Percentiles rank a stretch among this genome's conserved stretches.
Evolutionary conservation across 164 flowering plant genomes (phyloP).

Genomic region (Amborella trichopoda): DNA sequence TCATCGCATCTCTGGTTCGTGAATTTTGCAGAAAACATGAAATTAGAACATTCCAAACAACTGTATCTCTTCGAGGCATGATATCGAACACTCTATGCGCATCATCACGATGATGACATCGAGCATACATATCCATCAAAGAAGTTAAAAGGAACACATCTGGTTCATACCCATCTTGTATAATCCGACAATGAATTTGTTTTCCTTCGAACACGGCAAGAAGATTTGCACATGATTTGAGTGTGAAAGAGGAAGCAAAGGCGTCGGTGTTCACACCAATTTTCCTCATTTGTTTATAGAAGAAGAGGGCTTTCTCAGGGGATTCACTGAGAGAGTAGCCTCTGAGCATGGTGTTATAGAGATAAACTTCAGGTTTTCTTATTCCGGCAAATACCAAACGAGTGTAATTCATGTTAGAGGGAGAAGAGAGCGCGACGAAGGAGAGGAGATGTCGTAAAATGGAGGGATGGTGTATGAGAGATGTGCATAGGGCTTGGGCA

Average conservation of each 20-base stretch:
- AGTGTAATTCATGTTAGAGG: slow-evolving; percentile 22
- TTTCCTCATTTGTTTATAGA: slow-evolving; percentile 34
- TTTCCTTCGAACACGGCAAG: slow-evolving; percentile 20
- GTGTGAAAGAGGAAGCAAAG: slow-evolving; percentile 30
- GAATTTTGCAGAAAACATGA: slow-evolving; percentile 39
- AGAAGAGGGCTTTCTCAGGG: slow-evolving; percentile 27
- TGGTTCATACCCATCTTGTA: slow-evolving; percentile 34
- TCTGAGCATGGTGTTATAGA: slow-evolving; percentile 43
- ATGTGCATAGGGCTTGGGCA: slow-evolving; percentile 35
- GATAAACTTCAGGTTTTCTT: slow-evolving; percentile 17
- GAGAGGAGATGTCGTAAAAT: slow-evolving; percentile 31
- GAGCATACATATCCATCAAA: slow-evolving; percentile 57
- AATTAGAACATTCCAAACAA: slow-evolving; percentile 67
- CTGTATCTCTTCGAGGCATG: slow-evolving; percentile 40
- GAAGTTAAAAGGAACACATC: slow-evolving; percentile 48
- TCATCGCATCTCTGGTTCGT: slow-evolving; percentile 40
- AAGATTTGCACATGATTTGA: slow-evolving; percentile 33
- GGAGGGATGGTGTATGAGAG: slow-evolving; percentile 23
- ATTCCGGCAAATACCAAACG: slow-evolving; percentile 30
- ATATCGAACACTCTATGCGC: slow-evolving; percentile 62
- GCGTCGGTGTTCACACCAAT: slow-evolving; percentile 28
- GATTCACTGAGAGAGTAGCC: slow-evolving; percentile 30
- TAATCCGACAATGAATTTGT: slow-evolving; percentile 48
- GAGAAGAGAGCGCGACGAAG: slow-evolving; percentile 14
- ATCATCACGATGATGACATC: slow-evolving; percentile 18